Conservation (phyloP, 192 early-diverging fungal genomes). For the Podila minutissima region DNA sequence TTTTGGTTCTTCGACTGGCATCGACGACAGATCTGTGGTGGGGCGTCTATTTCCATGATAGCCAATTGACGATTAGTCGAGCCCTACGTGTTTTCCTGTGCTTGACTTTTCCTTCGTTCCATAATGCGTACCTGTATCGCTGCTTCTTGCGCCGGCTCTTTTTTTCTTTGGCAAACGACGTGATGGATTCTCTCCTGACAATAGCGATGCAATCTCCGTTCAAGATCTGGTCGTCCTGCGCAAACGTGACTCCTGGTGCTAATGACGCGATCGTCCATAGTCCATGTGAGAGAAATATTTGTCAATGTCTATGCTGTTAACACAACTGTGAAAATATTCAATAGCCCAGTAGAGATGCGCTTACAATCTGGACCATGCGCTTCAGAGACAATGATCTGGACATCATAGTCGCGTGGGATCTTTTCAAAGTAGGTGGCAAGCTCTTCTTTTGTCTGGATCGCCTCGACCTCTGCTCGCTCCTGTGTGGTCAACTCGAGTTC, state of each 20-base stretch:
- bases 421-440: constrained; percentile 30
- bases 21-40: constrained; percentile 30
- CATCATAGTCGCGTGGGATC: constrained; percentile 33
- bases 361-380: constrained; percentile 26
- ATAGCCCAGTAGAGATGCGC: neutral
- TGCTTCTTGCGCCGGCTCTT: constrained; percentile 25
- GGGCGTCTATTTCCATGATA: constrained; percentile 11
- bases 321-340: neutral
- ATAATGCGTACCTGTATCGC: constrained; percentile 16
- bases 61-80: too few species aligned
- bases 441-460: constrained; percentile 36
- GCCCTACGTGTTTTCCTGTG: too few species aligned
- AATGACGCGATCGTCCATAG: neutral
- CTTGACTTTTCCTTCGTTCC: too few species aligned
- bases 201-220: constrained; percentile 29
- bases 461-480: constrained; percentile 22
- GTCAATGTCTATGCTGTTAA: neutral
- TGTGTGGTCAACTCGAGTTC: constrained; percentile 16
- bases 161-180: constrained; percentile 21
- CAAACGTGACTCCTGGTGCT: constrained; percentile 41
- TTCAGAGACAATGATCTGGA: constrained; percentile 18
- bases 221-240: constrained; percentile 15
- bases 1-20: constrained; percentile 34
- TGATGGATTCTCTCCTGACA: constrained; percentile 31
- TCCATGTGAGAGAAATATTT: neutral